Base-by-base conservation (phyloP, 2,329 filamentous ascomycete species). In the Xylariaceae sp. region DNA sequence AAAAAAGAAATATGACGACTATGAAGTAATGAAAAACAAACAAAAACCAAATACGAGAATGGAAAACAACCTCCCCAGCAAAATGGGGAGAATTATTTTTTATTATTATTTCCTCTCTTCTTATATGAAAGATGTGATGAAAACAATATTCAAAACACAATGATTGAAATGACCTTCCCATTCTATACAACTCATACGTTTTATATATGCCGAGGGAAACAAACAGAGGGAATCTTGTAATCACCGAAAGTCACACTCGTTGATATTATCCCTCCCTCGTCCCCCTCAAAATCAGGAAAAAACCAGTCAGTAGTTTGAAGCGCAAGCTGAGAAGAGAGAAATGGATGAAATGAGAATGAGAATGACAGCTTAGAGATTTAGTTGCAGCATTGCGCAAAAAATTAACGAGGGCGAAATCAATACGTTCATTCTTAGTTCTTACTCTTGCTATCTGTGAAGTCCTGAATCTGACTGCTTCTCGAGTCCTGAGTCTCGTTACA, bases 11-110 rank as follows among this genome's bases (percentile, higher is more conserved):
- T 30, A 23, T 39, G 50, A 53, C 57, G 35, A 45, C 52, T 41
- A 41, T 41, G 37, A 41, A 56, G 58, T 45, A 52, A 58, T 34
- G 51, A 45, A 13, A 48, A 49, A 58, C 60, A 58, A 1, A 57
- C 11, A 30, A 30, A 30, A 30, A 30, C 23, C 23, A 30, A 30
- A 30, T 30, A 30, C 23, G 23, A 30, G 23, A 30, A 30, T 30
- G 23, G 23, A 30, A 30, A 30, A 30, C n/a, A 30, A 30, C 23
- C 23, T 30, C 23, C 23, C 23, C 23, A n/a, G n/a, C n/a, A n/a
- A n/a, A n/a, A n/a, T n/a, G n/a, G 23, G 23, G 23, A 2, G n/a
- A 30, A 30, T 30, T 30, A 30, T 30, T 30, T 30, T 30, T 30
- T 30, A 30, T 30, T 30, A 30, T 30, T 5, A 4, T 30, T 30